phyloP scores from a whole-genome alignment of 495 filamentous ascomycete species.

The Poronia punctata region DNA sequence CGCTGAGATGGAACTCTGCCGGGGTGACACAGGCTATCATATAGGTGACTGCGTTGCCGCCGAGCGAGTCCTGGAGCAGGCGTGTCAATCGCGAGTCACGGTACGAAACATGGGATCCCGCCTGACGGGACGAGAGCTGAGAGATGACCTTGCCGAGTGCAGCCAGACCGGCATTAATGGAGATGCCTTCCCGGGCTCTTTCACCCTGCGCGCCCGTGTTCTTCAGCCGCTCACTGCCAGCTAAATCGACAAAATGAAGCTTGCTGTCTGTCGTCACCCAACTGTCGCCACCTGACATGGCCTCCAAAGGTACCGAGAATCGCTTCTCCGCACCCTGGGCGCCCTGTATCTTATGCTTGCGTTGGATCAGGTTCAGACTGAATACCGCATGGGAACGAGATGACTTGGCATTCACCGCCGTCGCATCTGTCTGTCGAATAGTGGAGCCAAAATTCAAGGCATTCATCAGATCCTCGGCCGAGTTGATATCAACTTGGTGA shows the following conservation, averaged over 20 bases:
- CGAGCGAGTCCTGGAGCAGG: slow-evolving; percentile 94
- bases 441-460: slow-evolving; percentile 87
- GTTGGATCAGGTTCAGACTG: slow-evolving; percentile 87
- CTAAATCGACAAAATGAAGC: slow-evolving; percentile 96
- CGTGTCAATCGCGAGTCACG: slow-evolving; percentile 95
- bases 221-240: slow-evolving; percentile 94
- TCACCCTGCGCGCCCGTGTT: slow-evolving; percentile 95
- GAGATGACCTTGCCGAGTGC: slow-evolving; percentile 98
- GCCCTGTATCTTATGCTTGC: slow-evolving; percentile 55
- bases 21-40: slow-evolving; percentile 99
- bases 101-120: slow-evolving; percentile 92
- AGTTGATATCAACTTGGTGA: slow-evolving; percentile 83
- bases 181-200: slow-evolving; percentile 92
- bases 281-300: slow-evolving; percentile 58
- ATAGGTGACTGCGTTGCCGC: slow-evolving; percentile 96
- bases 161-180: slow-evolving; percentile 94
- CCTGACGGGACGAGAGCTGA: slow-evolving; percentile 83
- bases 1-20: slow-evolving; percentile 93
- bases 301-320: slow-evolving; percentile 81
- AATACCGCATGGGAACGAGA: slow-evolving; percentile 99
- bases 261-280: slow-evolving; percentile 92
- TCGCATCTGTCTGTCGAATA: slow-evolving; percentile 97
- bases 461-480: slow-evolving; percentile 81
- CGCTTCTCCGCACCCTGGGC: slow-evolving; percentile 65
- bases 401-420: slow-evolving; percentile 95